Evolutionary conservation across 805 yeast genomes (phyloP), one percentile per base, ranked within the genome.

Genomic region (Candida namnaoensis): DNA sequence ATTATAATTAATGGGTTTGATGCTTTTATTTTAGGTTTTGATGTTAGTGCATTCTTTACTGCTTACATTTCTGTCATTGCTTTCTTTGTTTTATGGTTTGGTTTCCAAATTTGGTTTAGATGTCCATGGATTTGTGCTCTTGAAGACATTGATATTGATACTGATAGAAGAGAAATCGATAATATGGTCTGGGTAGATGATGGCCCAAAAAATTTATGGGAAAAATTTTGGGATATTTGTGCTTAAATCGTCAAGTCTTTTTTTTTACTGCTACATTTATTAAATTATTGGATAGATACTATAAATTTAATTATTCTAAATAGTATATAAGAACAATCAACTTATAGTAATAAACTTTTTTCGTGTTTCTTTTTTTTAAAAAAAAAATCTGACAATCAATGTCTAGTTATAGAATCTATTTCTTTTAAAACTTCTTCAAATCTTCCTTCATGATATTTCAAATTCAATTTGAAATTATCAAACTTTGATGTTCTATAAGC

Each of bases 1-100:
- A 70, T 72, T 8, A 74, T 83, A 49, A 68, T 84, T 42, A 90
- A 84, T 62, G 93, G 93, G 42, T 83, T 19, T 19, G 19, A 71
- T 60, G 52, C 65, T 6, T 74, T 74, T 2, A 84, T 84, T 63
- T 77, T 74, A 44, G 60, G 60, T 10, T 67, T 77, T 52, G 67
- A 60, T 40, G 81, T 73, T 4, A 49, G 72, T 5, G 62, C 63
- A n/a, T 82, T 82, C 64, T 76, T 83, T 57, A 72, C 82, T 15
- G 67, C 78, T 25, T 83, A 83, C 56, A 66, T 82, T 43, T 82
- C 88, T 15, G 58, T 80, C 36, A 68, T 82, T 30, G 59, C 79
- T 41, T 73, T 76, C 50, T 71, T 60, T 33, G 72, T 67, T 3
- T 51, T 71, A 5, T 81, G 74, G 73, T 41, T 69, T 7, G 71